Conservation (phyloP, 2,329 filamentous ascomycete genomes). For the Diplodia corticola region DNA sequence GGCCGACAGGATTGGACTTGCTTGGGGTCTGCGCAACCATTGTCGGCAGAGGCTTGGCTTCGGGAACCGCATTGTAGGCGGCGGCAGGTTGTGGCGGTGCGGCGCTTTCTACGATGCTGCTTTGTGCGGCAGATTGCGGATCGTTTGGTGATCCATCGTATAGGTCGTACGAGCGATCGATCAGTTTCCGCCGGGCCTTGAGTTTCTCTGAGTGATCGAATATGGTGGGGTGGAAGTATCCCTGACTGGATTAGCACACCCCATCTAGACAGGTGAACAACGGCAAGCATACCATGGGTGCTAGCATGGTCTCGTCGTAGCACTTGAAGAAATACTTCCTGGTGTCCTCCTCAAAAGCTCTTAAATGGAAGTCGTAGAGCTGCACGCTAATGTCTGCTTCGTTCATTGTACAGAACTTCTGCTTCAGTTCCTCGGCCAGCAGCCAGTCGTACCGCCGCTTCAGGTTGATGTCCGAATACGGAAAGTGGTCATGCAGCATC, state of each 20-base stretch:
- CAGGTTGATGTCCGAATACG: slow-evolving; percentile 92
- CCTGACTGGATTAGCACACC: slow-evolving; percentile 42
- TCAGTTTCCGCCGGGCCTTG: slow-evolving; percentile 72
- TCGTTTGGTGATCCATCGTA: slow-evolving; percentile 94
- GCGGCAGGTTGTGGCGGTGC: slow-evolving; percentile 26
- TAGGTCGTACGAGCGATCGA: slow-evolving; percentile 86
- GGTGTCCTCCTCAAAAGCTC: slow-evolving; percentile 83
- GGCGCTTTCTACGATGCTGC: slow-evolving; percentile 60
- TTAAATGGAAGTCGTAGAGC: slow-evolving; percentile 84
- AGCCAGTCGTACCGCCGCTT: slow-evolving; percentile 87
- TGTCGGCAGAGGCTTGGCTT: slow-evolving; percentile 34
- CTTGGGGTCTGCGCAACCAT: slow-evolving; percentile 57
- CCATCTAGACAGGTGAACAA: neutral
- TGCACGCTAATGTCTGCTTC: slow-evolving; percentile 88
- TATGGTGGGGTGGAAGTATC: slow-evolving; percentile 84
- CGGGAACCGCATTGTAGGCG: slow-evolving; percentile 20
- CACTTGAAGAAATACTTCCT: slow-evolving; percentile 94
- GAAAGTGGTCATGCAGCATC: slow-evolving; percentile 96
- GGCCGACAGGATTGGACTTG: slow-evolving; percentile 64
- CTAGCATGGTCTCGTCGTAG: slow-evolving; percentile 94
- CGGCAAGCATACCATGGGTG: slow-evolving; percentile 65
- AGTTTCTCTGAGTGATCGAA: slow-evolving; percentile 85
- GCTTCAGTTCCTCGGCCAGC: slow-evolving; percentile 92
- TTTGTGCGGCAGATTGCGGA: slow-evolving; percentile 80
- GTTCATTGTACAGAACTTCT: slow-evolving; percentile 86